Evolutionary conservation across 306 rosid genomes (phyloP).

Genomic region (Sphenostylis stenocarpa): DNA sequence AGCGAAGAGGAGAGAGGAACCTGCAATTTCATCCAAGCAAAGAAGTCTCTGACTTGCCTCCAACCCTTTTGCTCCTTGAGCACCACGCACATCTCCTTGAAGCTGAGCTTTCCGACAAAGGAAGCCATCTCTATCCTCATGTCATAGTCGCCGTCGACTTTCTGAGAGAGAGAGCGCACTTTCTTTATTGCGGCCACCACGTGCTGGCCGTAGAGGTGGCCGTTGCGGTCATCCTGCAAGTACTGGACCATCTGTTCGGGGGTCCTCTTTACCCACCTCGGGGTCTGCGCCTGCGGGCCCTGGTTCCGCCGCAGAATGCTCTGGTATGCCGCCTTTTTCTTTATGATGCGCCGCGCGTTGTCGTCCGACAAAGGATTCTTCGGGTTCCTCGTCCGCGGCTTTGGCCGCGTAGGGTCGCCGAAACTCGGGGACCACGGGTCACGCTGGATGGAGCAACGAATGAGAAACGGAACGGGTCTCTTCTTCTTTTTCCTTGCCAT

Average conservation of each 20-base stretch:
- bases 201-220: conserved; percentile 74
- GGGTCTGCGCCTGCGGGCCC: conserved; percentile 86
- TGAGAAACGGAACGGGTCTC: not conserved
- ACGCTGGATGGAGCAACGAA: conserved; percentile 47
- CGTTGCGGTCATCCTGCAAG: conserved; percentile 70
- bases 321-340: conserved; percentile 61
- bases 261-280: conserved; percentile 79
- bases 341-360: conserved; percentile 92
- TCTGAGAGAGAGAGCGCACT: conserved; percentile 66
- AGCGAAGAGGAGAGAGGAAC: conserved; percentile 28
- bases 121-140: conserved; percentile 79
- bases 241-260: conserved; percentile 94
- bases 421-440: conserved; percentile 83
- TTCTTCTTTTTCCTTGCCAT: not conserved
- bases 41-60: conserved; percentile 86
- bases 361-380: conserved; percentile 83
- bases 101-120: conserved; percentile 74
- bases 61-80: conserved; percentile 92
- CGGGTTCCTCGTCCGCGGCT: conserved; percentile 53
- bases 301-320: conserved; percentile 71
- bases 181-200: conserved; percentile 82
- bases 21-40: conserved; percentile 97
- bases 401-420: conserved; percentile 64
- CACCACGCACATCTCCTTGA: conserved; percentile 84
- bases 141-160: conserved; percentile 51